Evolutionary conservation across 768 basidiomycete species (phyloP).

Genomic region (Tricholoma sp.): DNA sequence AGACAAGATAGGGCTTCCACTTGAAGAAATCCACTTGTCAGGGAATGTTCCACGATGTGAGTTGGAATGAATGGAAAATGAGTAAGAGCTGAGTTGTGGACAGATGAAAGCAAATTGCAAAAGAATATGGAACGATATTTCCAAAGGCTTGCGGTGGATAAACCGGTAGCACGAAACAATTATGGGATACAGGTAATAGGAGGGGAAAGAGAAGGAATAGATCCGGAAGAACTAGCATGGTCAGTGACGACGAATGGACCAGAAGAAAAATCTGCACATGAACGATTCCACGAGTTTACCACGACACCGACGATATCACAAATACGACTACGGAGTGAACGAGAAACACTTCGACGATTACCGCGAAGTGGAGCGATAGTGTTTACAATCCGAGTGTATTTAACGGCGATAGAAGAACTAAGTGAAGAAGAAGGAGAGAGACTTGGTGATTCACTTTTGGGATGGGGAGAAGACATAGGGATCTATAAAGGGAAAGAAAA

Average conservation of each 20-base stretch:
- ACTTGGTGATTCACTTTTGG: too few relatives aligned
- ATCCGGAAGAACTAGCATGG: constrained; percentile 69
- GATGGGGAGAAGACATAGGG: constrained; percentile 60
- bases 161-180: constrained; percentile 70
- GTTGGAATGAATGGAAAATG: too few relatives aligned
- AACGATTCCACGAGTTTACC: too few relatives aligned
- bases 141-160: constrained; percentile 57
- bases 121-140: constrained; percentile 68
- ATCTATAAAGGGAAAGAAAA: constrained; percentile 35
- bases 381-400: constrained; percentile 67
- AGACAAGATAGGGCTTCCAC: constrained; percentile 69
- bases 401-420: constrained; percentile 50
- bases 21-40: constrained; percentile 67
- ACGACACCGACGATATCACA: too few relatives aligned
- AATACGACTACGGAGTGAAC: constrained; percentile 26
- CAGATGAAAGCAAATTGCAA: constrained; percentile 58
- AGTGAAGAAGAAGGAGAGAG: constrained; percentile 48
- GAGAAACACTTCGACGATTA: constrained; percentile 63
- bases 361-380: constrained; percentile 58
- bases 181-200: constrained; percentile 39
- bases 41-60: constrained; percentile 75
- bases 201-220: constrained; percentile 24
- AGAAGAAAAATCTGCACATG: constrained; percentile 10
- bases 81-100: too few relatives aligned
- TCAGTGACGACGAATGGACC: constrained; percentile 27